Conservation (phyloP, 169 alveolate species). For the Eimeria acervulina region DNA sequence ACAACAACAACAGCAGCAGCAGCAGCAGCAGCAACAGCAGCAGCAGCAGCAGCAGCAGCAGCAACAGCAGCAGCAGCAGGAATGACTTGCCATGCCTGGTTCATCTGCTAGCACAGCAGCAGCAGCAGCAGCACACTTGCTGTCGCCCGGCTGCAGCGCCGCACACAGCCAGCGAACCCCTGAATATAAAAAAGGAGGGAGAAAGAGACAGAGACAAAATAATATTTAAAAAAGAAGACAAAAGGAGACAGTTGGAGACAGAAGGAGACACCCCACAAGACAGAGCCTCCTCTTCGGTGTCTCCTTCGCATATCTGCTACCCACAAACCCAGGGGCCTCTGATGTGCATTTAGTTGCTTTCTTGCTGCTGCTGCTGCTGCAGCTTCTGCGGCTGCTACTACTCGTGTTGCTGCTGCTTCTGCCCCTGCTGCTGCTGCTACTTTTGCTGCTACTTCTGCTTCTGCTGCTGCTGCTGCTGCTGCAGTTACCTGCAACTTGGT, state of each 20-base stretch:
- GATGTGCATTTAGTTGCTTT: no score
- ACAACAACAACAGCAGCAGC: background rate
- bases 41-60: constrained; percentile 51
- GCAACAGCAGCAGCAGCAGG: background rate
- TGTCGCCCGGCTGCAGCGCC: constrained; percentile 45
- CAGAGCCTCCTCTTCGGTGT: no score
- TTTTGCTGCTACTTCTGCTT: no score
- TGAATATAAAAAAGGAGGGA: background rate
- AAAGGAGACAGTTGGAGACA: background rate
- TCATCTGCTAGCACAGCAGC: constrained; percentile 66
- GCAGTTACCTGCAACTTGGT: constrained; percentile 27
- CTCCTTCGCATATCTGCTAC: no score
- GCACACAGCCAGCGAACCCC: constrained; percentile 74
- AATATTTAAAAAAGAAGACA: no score
- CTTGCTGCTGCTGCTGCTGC: no score
- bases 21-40: background rate
- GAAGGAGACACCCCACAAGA: background rate
- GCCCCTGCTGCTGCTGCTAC: no score
- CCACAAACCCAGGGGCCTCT: no score
- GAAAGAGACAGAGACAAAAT: background rate
- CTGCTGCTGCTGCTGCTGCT: no score
- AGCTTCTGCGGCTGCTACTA: no score
- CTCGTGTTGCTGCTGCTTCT: no score
- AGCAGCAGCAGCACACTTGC: constrained; percentile 10
- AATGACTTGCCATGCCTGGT: constrained; percentile 46